Base-by-base conservation (phyloP, 2,329 filamentous ascomycete genomes). In the Calonectria montana region DNA sequence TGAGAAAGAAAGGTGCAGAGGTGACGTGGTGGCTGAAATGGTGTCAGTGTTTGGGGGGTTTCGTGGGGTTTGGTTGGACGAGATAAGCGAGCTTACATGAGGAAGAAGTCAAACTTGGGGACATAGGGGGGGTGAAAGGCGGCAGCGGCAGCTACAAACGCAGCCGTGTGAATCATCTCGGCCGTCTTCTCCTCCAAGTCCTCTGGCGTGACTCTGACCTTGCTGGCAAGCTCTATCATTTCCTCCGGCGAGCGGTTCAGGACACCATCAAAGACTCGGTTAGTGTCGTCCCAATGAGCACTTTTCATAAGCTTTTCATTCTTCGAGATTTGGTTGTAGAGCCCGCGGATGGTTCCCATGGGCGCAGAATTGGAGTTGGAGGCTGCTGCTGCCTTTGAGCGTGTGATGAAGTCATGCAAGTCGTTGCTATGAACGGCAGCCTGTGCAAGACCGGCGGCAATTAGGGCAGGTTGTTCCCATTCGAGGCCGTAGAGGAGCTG, bases 401-500 rank as follows among this genome's bases (percentile, higher is more conserved):
- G 82, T 1, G 87, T 73, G 31, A 97, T 86, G 72, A 92, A 89
- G 0, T 81, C 74, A 1, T 83, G 84, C 2, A 93, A 86, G 82
- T 88, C 88, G 50, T 87, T 83, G 8, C 87, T 84, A 79, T 97
- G 94, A 2, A 95, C 90, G 9, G 93, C 91, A 1, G 93, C 87
- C 84, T 97, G 92, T 0, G 95, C 94, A 21, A 98, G 89, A 1
- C 87, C 95, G 83, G 96, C 91, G 7, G 95, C 94, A 31, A 98
- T 88, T 71, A 97, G 91, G 43, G 93, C 93, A 2, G 94, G 94
- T 80, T 97, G 94, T 12, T 88, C 82, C 85, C 95, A 97, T 80
- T 97, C 95, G 41, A 98, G 81, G 5, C 94, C 95, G 80, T 95
- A 97, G 61, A 95, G 94, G 23, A 97, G 88, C 80, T 97, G 94